A percentile compares a stretch with the other conserved stretches of the same genome.
Conservation (phyloP, 192 early-diverging fungal genomes). For the Chytriomyces confervae region DNA sequence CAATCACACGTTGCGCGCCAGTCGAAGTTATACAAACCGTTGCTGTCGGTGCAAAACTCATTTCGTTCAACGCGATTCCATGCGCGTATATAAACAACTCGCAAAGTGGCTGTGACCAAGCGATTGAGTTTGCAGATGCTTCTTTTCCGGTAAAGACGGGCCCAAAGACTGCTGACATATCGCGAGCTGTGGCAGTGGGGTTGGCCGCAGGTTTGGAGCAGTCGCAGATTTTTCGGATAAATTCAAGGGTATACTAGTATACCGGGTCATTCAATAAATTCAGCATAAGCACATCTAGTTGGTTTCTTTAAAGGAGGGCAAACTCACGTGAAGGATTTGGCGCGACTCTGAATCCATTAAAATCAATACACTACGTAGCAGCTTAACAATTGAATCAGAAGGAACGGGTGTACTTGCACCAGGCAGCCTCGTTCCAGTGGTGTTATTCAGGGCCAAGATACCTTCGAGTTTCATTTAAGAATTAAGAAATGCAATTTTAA, state of each 20-base stretch:
- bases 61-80: not conserved
- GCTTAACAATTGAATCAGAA: conserved; percentile 27
- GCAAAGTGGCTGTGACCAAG: conserved; percentile 24
- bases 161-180: conserved; percentile 14
- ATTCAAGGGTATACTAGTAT: conserved; percentile 26
- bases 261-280: not conserved
- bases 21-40: not conserved
- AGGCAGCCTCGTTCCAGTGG: conserved; percentile 7
- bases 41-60: not conserved
- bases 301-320: no score
- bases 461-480: conserved; percentile 4
- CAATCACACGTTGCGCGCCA: not conserved
- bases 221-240: conserved; percentile 29
- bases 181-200: conserved; percentile 4
- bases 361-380: conserved; percentile 15
- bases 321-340: conserved; percentile 22
- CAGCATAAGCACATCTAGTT: not conserved
- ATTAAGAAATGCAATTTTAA: not conserved
- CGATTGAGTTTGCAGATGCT: not conserved
- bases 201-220: conserved; percentile 2
- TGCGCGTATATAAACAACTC: conserved; percentile 28
- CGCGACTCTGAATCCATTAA: conserved; percentile 23
- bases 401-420: conserved; percentile 24
- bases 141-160: conserved; percentile 15
- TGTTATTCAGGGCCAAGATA: conserved; percentile 22